phyloP scores from a whole-genome alignment of 352 stramenopile genomes.

The Achlya hypogyna region DNA sequence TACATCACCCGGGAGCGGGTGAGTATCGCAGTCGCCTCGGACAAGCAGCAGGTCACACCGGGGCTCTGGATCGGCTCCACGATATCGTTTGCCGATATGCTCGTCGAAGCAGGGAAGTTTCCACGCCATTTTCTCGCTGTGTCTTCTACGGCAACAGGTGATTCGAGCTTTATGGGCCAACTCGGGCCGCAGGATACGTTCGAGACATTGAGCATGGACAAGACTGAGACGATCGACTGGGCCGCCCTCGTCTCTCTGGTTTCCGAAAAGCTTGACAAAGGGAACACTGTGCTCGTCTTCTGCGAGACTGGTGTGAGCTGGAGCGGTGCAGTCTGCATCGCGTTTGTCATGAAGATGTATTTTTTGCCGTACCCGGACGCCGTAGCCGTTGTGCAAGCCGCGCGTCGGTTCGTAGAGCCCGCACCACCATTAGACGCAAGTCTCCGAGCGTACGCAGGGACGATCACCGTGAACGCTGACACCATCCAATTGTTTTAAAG shows the following conservation, averaged over 20 bases:
- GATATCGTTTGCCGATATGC: neutral
- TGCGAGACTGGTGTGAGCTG: neutral
- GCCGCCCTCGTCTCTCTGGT: neutral
- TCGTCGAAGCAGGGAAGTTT: neutral
- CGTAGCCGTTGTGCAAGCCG: neutral
- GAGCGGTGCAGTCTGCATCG: constrained; percentile 2
- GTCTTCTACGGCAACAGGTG: neutral
- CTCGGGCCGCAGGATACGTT: neutral
- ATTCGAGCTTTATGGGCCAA: neutral
- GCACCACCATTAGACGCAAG: neutral
- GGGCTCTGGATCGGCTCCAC: neutral
- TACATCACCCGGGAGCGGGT: neutral
- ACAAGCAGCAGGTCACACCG: constrained; percentile 13
- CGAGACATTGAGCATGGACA: neutral
- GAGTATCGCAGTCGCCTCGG: neutral
- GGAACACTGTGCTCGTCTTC: neutral
- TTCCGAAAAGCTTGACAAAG: neutral
- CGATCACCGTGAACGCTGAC: neutral
- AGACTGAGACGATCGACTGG: neutral
- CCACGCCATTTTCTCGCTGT: neutral
- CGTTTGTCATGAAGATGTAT: neutral
- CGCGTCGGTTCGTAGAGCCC: constrained; percentile 2
- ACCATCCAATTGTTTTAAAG: neutral
- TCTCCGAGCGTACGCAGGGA: neutral
- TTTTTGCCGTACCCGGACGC: neutral